phyloP scores from a whole-genome alignment of 2,329 filamentous ascomycete species.

The Ascomycota sp. region DNA sequence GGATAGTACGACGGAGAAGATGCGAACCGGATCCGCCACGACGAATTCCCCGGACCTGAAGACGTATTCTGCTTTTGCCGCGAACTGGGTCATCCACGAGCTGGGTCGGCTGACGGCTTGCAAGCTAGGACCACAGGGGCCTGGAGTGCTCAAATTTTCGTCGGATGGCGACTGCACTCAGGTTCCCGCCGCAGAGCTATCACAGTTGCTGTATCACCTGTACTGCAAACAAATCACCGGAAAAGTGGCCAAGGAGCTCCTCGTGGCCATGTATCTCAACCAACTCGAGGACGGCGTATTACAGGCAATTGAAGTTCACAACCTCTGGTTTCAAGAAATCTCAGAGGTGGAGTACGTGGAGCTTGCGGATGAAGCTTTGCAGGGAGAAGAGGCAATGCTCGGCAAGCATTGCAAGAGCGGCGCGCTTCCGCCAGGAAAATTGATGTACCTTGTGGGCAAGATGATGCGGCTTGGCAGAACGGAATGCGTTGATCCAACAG shows the following conservation, averaged over 20 bases:
- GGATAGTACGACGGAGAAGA: constrained; percentile 17
- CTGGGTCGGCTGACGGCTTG: constrained; percentile 46
- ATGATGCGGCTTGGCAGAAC: constrained; percentile 32
- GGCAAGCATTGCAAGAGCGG: constrained; percentile 20
- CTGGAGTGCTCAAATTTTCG: constrained; percentile 19
- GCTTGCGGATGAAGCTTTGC: constrained; percentile 21
- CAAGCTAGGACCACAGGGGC: constrained; percentile 43
- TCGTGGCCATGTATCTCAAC: constrained; percentile 28
- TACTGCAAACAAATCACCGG: constrained; percentile 27
- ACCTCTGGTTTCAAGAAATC: constrained; percentile 33
- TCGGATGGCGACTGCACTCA: constrained; percentile 23
- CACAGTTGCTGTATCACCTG: constrained; percentile 27
- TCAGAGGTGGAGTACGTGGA: constrained; percentile 21
- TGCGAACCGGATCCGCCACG: constrained; percentile 6
- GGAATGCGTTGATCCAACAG: constrained; percentile 30
- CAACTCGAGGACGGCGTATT: constrained; percentile 21
- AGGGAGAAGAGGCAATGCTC: constrained; percentile 24
- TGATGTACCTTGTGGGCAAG: constrained; percentile 37
- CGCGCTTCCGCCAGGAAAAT: constrained; percentile 31
- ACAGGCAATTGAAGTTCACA: constrained; percentile 21
- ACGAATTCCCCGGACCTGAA: constrained; percentile 9
- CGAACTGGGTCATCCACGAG: constrained; percentile 54
- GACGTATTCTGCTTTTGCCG: constrained; percentile 23
- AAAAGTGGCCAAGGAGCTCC: constrained; percentile 34
- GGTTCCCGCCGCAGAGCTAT: constrained; percentile 23